Percentiles rank a stretch among this genome's conserved stretches.
These are phyloP conservation scores for Fusarium nisikadoi DNA, from an alignment of 2,329 filamentous ascomycete species.

Conservation along the genomic window DNA sequence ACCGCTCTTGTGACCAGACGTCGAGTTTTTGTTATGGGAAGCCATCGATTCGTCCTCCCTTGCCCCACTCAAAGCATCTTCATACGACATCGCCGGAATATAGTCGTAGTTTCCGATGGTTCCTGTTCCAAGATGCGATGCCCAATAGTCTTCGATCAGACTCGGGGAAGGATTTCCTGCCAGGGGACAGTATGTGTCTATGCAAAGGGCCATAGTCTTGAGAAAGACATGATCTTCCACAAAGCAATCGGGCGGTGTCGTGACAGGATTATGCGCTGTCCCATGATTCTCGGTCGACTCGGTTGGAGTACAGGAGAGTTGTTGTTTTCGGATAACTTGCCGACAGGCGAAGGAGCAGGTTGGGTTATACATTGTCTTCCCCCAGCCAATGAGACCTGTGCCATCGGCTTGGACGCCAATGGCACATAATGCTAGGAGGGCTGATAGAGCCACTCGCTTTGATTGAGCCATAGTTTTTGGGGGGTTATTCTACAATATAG, in stretches of 20 bases:
- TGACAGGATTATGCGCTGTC: slow-evolving; percentile 35
- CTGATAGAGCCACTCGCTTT: neutral
- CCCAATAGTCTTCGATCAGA: slow-evolving; percentile 45
- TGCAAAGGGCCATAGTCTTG: slow-evolving; percentile 49
- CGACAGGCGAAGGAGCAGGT: slow-evolving; percentile 52
- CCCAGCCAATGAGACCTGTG: slow-evolving; percentile 49
- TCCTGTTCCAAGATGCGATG: slow-evolving; percentile 44
- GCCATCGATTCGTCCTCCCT: slow-evolving; percentile 34
- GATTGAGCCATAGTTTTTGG: neutral
- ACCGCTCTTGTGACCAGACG: neutral
- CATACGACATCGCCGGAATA: slow-evolving; percentile 44
- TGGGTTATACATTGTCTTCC: slow-evolving; percentile 49
- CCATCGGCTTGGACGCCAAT: slow-evolving; percentile 27
- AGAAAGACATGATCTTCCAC: slow-evolving; percentile 45
- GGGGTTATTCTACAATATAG: neutral
- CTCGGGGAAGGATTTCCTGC: slow-evolving; percentile 32
- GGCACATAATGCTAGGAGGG: neutral
- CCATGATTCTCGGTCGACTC: slow-evolving; percentile 35
- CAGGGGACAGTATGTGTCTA: slow-evolving; percentile 46
- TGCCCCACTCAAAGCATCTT: slow-evolving; percentile 41
- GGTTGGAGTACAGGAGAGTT: slow-evolving; percentile 47
- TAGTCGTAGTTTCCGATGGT: slow-evolving; percentile 40
- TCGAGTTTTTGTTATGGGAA: neutral
- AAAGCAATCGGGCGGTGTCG: slow-evolving; percentile 46
- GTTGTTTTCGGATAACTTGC: slow-evolving; percentile 40